Base-by-base conservation (phyloP, 2,329 filamentous ascomycete genomes). In the Curvularia spicifera region DNA sequence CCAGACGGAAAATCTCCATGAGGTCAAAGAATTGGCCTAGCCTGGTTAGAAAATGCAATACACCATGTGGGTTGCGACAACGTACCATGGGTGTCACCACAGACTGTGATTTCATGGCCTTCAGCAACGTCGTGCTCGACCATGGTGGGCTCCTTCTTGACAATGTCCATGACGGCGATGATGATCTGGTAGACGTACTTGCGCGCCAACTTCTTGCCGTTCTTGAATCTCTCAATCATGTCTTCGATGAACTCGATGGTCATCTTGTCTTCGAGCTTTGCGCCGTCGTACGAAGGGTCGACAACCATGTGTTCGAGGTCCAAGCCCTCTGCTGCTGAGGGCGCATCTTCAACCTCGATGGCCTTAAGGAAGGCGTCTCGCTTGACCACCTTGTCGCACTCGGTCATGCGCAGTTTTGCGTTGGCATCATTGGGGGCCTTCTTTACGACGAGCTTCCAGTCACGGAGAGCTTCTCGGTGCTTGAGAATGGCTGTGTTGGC, bases 161-260 rank as follows among this genome's bases (percentile, higher is more conserved):
- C 89, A 57, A 99, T 85, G 63, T 97, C 89, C 82, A 91, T 92
- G 69, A 96, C 91, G 5, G 91, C 91, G 69, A 97, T 81, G 70
- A 99, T 85, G 73, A 99, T 99, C 80, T 97, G 92, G 82, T 94
- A 98, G 65, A 94, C 95, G 75, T 97, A 99, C 85, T 98, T 99
- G 80, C 87, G 89, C 78, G 95, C 92, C 56, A 99, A 85, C 79
- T 91, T 94, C 85, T 99, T 98, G 74, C 95, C 95, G 50, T 86
- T 89, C 85, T 73, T 68, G 85, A 99, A 99, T 31, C 95, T 84
- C 77, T 95, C 86, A 56, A 92, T 94, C 94, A 98, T 97, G 80
- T 99, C 94, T 70, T 96, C 91, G 70, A 99, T 91, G 73, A 99
- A 99, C 71, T 97, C 94, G 67, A 94, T 87, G 1, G 94, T 97